phyloP scores from a whole-genome alignment of 2,329 filamentous ascomycete species.

The Fusarium sp. region DNA sequence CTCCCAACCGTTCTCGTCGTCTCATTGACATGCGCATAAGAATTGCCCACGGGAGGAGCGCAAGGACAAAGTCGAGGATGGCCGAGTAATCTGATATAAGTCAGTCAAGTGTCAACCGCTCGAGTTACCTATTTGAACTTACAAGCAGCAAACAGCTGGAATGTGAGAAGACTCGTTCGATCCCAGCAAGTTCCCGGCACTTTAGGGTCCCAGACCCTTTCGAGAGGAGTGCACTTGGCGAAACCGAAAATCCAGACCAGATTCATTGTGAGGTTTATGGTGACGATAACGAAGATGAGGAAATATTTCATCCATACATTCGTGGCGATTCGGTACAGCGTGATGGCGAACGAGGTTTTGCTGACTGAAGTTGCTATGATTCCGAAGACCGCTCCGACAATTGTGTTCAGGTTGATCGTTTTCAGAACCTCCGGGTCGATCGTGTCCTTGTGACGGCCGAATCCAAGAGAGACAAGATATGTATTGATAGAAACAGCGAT shows the following conservation, averaged over 20 bases:
- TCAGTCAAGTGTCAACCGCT: background rate
- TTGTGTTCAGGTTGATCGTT: slow-evolving; percentile 50
- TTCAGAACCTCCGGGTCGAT: slow-evolving; percentile 45
- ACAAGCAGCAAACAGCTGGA: slow-evolving; percentile 55
- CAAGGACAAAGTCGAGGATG: slow-evolving; percentile 54
- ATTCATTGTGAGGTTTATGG: slow-evolving; percentile 55
- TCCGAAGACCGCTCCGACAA: slow-evolving; percentile 51
- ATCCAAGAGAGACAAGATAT: slow-evolving; percentile 52
- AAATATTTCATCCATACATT: slow-evolving; percentile 50
- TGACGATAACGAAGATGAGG: slow-evolving; percentile 53
- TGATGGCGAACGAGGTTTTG: slow-evolving; percentile 59
- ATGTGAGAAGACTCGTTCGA: slow-evolving; percentile 44
- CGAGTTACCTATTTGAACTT: background rate
- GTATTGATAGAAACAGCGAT: slow-evolving; percentile 53
- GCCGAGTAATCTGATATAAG: slow-evolving; percentile 52
- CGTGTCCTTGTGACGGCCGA: slow-evolving; percentile 45
- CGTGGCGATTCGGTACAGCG: slow-evolving; percentile 53
- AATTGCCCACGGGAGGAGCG: slow-evolving; percentile 55
- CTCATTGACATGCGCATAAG: slow-evolving; percentile 53
- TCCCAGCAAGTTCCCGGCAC: slow-evolving; percentile 54
- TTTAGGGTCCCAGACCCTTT: slow-evolving; percentile 46
- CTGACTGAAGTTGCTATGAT: slow-evolving; percentile 56
- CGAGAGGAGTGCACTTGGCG: slow-evolving; percentile 52
- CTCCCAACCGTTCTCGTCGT: slow-evolving; percentile 54
- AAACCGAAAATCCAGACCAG: slow-evolving; percentile 55